Conservation (phyloP, 2,329 filamentous ascomycete species). For the Gremmenia infestans region DNA sequence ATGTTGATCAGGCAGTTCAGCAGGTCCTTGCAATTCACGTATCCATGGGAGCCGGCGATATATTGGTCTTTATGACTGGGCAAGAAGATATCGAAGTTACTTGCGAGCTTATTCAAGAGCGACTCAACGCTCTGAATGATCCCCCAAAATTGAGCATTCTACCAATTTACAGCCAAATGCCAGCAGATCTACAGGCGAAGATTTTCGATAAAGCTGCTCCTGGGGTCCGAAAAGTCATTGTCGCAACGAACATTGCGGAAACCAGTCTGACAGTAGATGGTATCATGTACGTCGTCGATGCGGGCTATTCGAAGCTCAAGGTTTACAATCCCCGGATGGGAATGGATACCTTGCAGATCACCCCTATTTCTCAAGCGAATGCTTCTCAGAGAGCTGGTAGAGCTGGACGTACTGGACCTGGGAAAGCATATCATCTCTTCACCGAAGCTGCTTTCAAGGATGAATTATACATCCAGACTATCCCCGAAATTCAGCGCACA, state of each 20-base stretch:
- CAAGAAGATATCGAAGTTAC: constrained; percentile 98
- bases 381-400: constrained; percentile 88
- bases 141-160: constrained; percentile 91
- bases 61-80: constrained; percentile 98
- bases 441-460: constrained; percentile 95
- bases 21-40: constrained; percentile 95
- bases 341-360: constrained; percentile 98
- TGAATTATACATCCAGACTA: constrained; percentile 93
- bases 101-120: constrained; percentile 85
- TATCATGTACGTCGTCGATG: constrained; percentile 98
- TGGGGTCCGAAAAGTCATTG: constrained; percentile 93
- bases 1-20: constrained; percentile 94
- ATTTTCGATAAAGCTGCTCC: constrained; percentile 91
- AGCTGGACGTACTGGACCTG: constrained; percentile 89
- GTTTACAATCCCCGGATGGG: constrained; percentile 99
- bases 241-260: constrained; percentile 97
- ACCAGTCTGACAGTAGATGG: constrained; percentile 97
- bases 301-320: constrained; percentile 94
- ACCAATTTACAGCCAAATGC: constrained; percentile 99
- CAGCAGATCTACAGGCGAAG: constrained; percentile 92
- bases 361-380: constrained; percentile 95
- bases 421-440: constrained; percentile 90
- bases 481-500: constrained; percentile 94
- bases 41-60: constrained; percentile 87
- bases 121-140: constrained; percentile 84